phyloP scores from a whole-genome alignment of 768 basidiomycete species.

The Mycena alexandri region DNA sequence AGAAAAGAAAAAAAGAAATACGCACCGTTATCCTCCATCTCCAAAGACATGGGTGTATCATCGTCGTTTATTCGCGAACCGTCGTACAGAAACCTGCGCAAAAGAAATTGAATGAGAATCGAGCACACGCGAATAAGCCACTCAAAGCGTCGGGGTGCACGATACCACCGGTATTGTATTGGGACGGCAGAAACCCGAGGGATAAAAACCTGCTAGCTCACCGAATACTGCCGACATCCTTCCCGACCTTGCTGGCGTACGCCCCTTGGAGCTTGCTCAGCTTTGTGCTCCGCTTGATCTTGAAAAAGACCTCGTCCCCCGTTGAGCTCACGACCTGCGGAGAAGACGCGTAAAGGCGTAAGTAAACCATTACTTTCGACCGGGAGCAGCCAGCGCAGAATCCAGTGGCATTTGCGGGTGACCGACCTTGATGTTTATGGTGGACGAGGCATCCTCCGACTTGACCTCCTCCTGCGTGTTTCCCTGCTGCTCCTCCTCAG shows the following conservation, averaged over 20 bases:
- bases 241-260: slow-evolving; percentile 93
- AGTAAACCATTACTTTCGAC: slow-evolving; percentile 6
- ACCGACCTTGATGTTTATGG: slow-evolving; percentile 86
- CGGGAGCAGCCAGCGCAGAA: slow-evolving; percentile 3
- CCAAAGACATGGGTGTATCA: slow-evolving; percentile 86
- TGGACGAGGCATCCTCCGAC: slow-evolving; percentile 67
- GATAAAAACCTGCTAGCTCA: slow-evolving; percentile 52
- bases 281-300: slow-evolving; percentile 95
- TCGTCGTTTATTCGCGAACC: slow-evolving; percentile 88
- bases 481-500: slow-evolving; percentile 62
- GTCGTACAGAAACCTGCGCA: slow-evolving; percentile 90
- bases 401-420: slow-evolving; percentile 3
- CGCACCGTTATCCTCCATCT: slow-evolving; percentile 91
- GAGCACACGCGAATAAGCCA: slow-evolving; percentile 4
- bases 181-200: slow-evolving; percentile 3
- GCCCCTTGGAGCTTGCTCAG: slow-evolving; percentile 93
- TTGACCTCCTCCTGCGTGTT: slow-evolving; percentile 62
- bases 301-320: slow-evolving; percentile 95
- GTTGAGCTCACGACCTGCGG: slow-evolving; percentile 77
- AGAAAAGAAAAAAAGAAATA: slow-evolving; percentile 17
- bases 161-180: slow-evolving; percentile 19
- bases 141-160: neutral
- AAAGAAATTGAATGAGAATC: slow-evolving; percentile 14
- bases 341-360: slow-evolving; percentile 13
- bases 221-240: slow-evolving; percentile 90